A percentile compares a stretch with the other conserved stretches of the same genome.
These are phyloP conservation scores for Nissolia schottii DNA, from an alignment of 306 rosid genomes.

Conservation along the genomic window DNA sequence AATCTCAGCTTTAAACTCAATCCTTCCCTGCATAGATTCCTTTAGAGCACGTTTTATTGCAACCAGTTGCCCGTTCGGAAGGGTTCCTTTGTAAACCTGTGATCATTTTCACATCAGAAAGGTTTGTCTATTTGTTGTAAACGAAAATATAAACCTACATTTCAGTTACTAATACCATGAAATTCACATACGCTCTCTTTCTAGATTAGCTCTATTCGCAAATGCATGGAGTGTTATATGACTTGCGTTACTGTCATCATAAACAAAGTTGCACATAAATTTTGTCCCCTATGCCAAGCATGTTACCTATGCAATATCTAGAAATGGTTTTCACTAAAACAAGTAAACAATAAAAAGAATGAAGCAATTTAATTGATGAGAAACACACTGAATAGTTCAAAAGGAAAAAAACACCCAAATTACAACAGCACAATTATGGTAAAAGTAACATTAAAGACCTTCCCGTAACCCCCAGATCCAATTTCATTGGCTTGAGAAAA, in stretches of 20 bases:
- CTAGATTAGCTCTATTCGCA: not conserved
- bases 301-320: not conserved
- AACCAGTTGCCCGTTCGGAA: slow-evolving; percentile 45
- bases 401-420: not conserved
- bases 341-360: not conserved
- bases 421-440: not conserved
- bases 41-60: slow-evolving; percentile 56
- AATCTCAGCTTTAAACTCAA: slow-evolving; percentile 59
- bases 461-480: slow-evolving; percentile 68
- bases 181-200: not conserved
- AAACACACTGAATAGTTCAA: not conserved
- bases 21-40: slow-evolving; percentile 52
- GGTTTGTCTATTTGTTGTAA: not conserved
- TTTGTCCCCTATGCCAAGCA: not conserved
- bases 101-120: not conserved
- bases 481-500: slow-evolving; percentile 43
- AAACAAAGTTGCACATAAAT: not conserved
- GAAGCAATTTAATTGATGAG: not conserved
- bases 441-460: slow-evolving; percentile 28
- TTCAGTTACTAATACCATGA: not conserved
- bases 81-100: slow-evolving; percentile 57
- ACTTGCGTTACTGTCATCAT: not conserved
- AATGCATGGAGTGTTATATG: not conserved
- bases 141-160: not conserved
- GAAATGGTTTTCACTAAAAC: not conserved